Percentiles rank a stretch among this genome's conserved stretches.
These are phyloP conservation scores for Melampsora medusae DNA, from an alignment of 1,284 basidiomycete genomes.

Conservation along the genomic window DNA sequence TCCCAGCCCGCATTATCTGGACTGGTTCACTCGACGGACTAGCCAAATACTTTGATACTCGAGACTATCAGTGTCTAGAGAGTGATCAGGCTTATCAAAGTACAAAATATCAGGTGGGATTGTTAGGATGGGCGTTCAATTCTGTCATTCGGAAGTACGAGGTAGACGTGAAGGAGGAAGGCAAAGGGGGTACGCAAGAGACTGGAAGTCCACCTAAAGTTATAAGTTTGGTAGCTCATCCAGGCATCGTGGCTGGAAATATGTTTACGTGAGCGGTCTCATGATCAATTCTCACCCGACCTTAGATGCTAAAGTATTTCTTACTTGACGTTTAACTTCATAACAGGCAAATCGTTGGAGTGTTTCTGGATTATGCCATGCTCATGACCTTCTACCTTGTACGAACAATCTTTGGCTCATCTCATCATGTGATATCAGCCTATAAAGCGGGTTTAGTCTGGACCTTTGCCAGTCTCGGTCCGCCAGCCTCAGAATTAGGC, in stretches of 20 bases:
- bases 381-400: conserved; percentile 33
- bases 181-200: neutral
- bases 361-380: conserved; percentile 35
- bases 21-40: conserved; percentile 54
- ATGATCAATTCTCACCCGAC: neutral
- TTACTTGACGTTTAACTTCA: neutral
- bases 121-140: conserved; percentile 52
- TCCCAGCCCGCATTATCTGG: conserved; percentile 51
- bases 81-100: conserved; percentile 52
- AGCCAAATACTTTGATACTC: conserved; percentile 50
- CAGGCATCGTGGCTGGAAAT: conserved; percentile 54
- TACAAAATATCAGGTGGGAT: conserved; percentile 55
- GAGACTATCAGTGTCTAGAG: conserved; percentile 52
- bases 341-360: conserved; percentile 36
- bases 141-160: conserved; percentile 48
- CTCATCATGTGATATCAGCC: conserved; percentile 27
- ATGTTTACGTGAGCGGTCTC: conserved; percentile 48
- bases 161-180: conserved; percentile 25
- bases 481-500: neutral
- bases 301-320: neutral
- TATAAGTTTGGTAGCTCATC: conserved; percentile 51
- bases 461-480: conserved; percentile 24
- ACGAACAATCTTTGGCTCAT: conserved; percentile 30
- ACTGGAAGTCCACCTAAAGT: neutral
- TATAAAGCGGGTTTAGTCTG: conserved; percentile 33